Base-by-base conservation (phyloP, 148 eudicot species). In the Polygonum aviculare region DNA sequence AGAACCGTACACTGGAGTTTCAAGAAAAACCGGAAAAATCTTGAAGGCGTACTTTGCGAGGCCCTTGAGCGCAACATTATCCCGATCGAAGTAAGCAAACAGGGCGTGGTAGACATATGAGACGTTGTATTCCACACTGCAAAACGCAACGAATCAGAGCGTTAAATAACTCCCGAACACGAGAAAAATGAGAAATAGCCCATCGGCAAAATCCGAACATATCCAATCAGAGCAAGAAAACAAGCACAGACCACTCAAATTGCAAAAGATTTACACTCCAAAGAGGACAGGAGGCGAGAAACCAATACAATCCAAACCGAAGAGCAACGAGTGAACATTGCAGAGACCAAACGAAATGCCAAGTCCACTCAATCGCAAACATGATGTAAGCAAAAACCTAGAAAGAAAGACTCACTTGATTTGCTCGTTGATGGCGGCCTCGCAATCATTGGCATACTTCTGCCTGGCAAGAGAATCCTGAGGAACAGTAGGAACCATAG, bases 61-160 rank as follows among this genome's bases (percentile, higher is more conserved):
- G 12, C 98, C 98, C 85, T 88, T 92, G 78, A 92, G 97, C 26
- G 98, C 98, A 54, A 94, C 93, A 55, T 94, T 92, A 83, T 94
- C 98, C 49, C 97, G 86, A 80, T 94, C 97, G 51, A 94, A 94
- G 86, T 90, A 94, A 48, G 98, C 98, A 80, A 33, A 94, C 93
- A 94, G 78, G 21, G 97, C 96, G 57, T 94, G 98, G 77, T 94
- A 94, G 60, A 88, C 97, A 59, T 94, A 94, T 0, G 98, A 94
- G 62, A 92, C 97, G 69, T 89, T 92, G 88, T 92, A 94, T 76
- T 94, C 98, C 82, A 94, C 98, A 80, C 98, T 94, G 94, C 70
- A 76, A 81, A 81, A 55, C 77, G 6, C 52, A 31, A 69, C 18
- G 19, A 5, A 60, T 77, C 77, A 70, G 36, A 62, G 2, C 12